A percentile compares a stretch with the other conserved stretches of the same genome.
Conservation (phyloP, 1,139 yeast species). For the Blastobotrys arbuscula region DNA sequence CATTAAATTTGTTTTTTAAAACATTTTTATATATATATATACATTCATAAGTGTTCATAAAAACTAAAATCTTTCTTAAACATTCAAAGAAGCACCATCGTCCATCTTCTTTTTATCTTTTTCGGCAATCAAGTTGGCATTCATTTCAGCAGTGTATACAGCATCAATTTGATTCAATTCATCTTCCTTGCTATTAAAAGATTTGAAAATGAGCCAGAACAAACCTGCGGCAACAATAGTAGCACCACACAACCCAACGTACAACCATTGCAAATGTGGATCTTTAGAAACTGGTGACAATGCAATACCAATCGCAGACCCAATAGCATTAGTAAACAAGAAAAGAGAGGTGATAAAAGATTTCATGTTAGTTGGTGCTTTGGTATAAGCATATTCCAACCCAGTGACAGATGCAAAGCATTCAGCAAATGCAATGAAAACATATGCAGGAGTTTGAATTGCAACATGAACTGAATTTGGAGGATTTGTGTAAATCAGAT, state of each 20-base stretch:
- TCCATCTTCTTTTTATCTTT: conserved; percentile 4
- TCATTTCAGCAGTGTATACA: conserved; percentile 29
- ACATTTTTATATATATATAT: no score
- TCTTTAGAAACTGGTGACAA: conserved; percentile 58
- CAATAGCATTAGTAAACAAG: conserved; percentile 57
- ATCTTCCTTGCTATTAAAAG: conserved; percentile 55
- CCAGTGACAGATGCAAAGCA: conserved; percentile 64
- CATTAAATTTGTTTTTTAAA: no score
- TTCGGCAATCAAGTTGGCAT: conserved; percentile 23
- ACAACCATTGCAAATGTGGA: conserved; percentile 66
- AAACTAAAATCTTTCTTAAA: background rate
- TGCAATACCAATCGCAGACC: conserved; percentile 70
- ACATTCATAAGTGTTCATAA: no score
- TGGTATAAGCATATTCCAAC: conserved; percentile 63
- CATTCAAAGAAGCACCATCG: background rate
- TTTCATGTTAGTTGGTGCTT: conserved; percentile 62
- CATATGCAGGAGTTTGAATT: conserved; percentile 38
- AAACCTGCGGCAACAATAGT: conserved; percentile 53
- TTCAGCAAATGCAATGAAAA: conserved; percentile 57
- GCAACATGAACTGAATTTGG: conserved; percentile 62
- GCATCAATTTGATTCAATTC: conserved; percentile 54
- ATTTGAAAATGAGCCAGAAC: conserved; percentile 59
- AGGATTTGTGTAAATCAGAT: conserved; percentile 62
- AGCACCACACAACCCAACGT: conserved; percentile 55
- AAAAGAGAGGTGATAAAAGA: conserved; percentile 60